Evolutionary conservation across 805 yeast species (phyloP), one percentile per base, ranked within the genome.

Genomic region (Ogataea kodamae): DNA sequence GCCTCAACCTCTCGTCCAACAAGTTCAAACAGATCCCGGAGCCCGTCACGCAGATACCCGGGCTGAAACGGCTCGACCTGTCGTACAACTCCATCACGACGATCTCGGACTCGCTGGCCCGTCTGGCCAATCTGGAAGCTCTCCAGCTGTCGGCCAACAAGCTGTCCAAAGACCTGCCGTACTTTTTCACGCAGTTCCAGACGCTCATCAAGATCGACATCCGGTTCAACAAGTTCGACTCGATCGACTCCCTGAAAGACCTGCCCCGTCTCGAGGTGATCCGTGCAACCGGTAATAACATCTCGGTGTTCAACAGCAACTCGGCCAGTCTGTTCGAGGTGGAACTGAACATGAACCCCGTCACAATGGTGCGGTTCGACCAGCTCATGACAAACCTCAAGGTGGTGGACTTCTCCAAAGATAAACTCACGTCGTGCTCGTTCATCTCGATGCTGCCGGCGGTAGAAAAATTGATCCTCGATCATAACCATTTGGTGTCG

Each of bases 1-100:
- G 70, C 5, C 61, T 92, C 44, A 86, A 92, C 53, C 60, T 92
- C 28, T 76, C 95, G 2, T 88, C 96, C 3, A 92, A 94, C 54
- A 66, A 72, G 40, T 75, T 84, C 50, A 68, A 68, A 27, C 46
- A 45, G 2, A 78, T 77, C 41, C 94, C 92, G 0, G 81, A 74
- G 33, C 72, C 81, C 2, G 63, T 90, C 12, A 75, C 76, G 44
- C 68, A 72, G 15, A 67, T 90, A 41, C 52, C 66, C 0, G 72
- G 71, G 32, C 67, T 90, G 34, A 61, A 66, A 25, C 81, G 80
- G 34, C 65, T 92, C 43, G 94, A 90, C 52, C 52, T 90, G 25
- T 84, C 96, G 0, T 89, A 86, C 59, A 92, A 92, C 57, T 74
- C 75, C 32, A 72, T 92, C 18, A 59, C 69, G 3, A 39, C 40